Evolutionary conservation across 495 filamentous ascomycete species (phyloP).

Genomic region (Penicillium coffeae): DNA sequence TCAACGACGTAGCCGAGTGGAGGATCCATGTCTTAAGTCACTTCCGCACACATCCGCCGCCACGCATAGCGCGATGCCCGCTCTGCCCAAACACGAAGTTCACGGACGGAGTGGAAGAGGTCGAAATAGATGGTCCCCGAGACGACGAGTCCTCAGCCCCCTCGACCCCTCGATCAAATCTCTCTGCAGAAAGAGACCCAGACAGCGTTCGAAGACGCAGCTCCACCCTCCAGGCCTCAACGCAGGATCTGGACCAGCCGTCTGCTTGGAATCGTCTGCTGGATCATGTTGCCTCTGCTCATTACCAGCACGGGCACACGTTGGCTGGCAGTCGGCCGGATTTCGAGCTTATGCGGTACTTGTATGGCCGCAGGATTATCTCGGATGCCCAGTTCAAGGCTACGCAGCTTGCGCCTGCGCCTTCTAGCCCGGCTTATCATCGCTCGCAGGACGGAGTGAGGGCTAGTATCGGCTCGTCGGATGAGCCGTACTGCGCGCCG

Average conservation of each 20-base stretch:
- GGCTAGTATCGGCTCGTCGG: slow-evolving; percentile 40
- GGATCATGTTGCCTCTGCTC: slow-evolving; percentile 33
- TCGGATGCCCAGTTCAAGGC: slow-evolving; percentile 45
- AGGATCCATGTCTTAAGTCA: slow-evolving; percentile 41
- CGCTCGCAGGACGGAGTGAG: slow-evolving; percentile 39
- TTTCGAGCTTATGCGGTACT: slow-evolving; percentile 45
- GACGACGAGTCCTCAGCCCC: neutral
- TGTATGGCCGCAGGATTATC: slow-evolving; percentile 40
- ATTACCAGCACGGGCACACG: slow-evolving; percentile 39
- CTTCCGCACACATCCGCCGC: slow-evolving; percentile 38
- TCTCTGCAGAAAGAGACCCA: neutral
- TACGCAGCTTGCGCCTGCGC: slow-evolving; percentile 40
- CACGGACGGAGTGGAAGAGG: slow-evolving; percentile 25
- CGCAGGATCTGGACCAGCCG: neutral
- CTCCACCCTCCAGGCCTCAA: neutral
- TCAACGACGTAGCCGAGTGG: slow-evolving; percentile 34
- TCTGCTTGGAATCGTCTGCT: slow-evolving; percentile 40
- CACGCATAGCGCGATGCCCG: slow-evolving; percentile 37
- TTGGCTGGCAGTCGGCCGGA: slow-evolving; percentile 39
- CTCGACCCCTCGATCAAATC: neutral
- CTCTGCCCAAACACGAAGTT: slow-evolving; percentile 36
- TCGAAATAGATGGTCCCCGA: slow-evolving; percentile 1
- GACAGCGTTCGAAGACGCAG: neutral
- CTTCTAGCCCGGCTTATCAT: slow-evolving; percentile 44
- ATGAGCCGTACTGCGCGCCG: slow-evolving; percentile 44